A percentile compares a stretch with the other conserved stretches of the same genome.
phyloP scores from a whole-genome alignment of 176 grass and related monocot genomes.

The Avena insularis region DNA sequence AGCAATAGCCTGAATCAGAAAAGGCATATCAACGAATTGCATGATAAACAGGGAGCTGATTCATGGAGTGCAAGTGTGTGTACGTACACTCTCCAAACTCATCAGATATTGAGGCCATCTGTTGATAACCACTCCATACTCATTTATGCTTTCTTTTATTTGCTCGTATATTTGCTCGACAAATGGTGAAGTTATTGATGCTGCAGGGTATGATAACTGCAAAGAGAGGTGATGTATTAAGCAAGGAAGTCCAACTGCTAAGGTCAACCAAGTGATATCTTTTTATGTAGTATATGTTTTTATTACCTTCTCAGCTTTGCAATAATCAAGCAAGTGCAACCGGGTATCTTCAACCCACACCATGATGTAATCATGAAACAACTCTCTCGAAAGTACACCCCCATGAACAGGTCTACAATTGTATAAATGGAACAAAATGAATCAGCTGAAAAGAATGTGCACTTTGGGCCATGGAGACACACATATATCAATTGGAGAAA shows the following conservation, averaged over 20 bases:
- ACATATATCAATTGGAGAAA: slow-evolving; percentile 30
- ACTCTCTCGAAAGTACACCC: slow-evolving; percentile 84
- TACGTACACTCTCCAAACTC: slow-evolving; percentile 79
- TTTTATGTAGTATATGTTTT: slow-evolving; percentile 11
- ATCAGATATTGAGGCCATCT: slow-evolving; percentile 96
- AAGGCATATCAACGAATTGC: slow-evolving; percentile 20
- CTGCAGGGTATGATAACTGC: slow-evolving; percentile 60
- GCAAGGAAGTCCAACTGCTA: slow-evolving; percentile 37
- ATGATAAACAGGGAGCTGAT: slow-evolving; percentile 27
- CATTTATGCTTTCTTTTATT: slow-evolving; percentile 84
- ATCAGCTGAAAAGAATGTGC: slow-evolving; percentile 36
- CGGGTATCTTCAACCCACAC: slow-evolving; percentile 93
- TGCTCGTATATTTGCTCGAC: slow-evolving; percentile 85
- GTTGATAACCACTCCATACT: slow-evolving; percentile 89
- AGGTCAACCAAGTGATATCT: slow-evolving; percentile 22
- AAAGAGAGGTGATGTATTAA: slow-evolving; percentile 44
- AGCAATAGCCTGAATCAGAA: slow-evolving; percentile 72
- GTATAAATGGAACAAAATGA: slow-evolving; percentile 21
- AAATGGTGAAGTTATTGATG: slow-evolving; percentile 73
- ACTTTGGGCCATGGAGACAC: slow-evolving; percentile 13
- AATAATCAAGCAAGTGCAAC: slow-evolving; percentile 88
- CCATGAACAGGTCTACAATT: slow-evolving; percentile 74
- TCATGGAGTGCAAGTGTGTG: slow-evolving; percentile 18
- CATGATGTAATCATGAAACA: slow-evolving; percentile 89
- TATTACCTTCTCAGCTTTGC: slow-evolving; percentile 82